These are phyloP conservation scores for Acanthamoeba pearcei DNA, from an alignment of 208 protist species.

Conservation along the genomic window DNA sequence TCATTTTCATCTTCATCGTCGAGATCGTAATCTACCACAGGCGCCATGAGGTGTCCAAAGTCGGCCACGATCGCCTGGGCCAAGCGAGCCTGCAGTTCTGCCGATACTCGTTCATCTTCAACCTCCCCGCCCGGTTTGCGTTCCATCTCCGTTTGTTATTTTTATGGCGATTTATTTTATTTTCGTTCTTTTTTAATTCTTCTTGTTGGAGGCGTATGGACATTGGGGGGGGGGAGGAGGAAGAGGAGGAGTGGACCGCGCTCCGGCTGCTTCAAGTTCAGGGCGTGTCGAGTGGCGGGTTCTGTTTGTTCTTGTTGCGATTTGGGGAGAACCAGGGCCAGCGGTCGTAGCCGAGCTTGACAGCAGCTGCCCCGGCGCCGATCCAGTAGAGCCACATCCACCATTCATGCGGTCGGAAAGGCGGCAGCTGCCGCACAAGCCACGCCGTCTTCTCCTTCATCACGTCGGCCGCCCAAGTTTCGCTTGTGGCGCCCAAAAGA, in stretches of 20 bases:
- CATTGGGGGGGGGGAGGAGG: background rate
- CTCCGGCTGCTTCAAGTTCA: too few species aligned
- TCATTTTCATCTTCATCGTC: conserved; percentile 33
- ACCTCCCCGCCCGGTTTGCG: background rate
- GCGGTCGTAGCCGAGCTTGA: conserved; percentile 44
- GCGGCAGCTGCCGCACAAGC: background rate
- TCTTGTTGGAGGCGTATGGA: background rate
- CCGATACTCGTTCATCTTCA: background rate
- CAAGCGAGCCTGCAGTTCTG: conserved; percentile 2
- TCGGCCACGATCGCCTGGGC: conserved; percentile 35
- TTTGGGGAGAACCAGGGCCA: conserved; percentile 13
- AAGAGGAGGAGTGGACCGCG: too few species aligned
- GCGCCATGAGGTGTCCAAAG: background rate
- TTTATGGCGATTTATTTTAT: too few species aligned
- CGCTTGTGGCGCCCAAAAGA: background rate
- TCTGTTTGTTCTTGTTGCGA: background rate
- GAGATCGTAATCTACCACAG: conserved; percentile 29
- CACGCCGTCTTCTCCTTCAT: background rate
- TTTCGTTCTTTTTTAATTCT: background rate
- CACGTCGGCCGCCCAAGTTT: background rate
- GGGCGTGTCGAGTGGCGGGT: background rate
- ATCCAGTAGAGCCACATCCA: conserved; percentile 53
- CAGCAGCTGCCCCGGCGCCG: background rate
- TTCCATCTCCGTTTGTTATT: background rate
- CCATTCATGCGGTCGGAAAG: background rate